Percentiles rank a stretch among this genome's conserved stretches.
Evolutionary conservation across 2,329 filamentous ascomycete genomes (phyloP).

Genomic region (Sporothrix variecibatus): DNA sequence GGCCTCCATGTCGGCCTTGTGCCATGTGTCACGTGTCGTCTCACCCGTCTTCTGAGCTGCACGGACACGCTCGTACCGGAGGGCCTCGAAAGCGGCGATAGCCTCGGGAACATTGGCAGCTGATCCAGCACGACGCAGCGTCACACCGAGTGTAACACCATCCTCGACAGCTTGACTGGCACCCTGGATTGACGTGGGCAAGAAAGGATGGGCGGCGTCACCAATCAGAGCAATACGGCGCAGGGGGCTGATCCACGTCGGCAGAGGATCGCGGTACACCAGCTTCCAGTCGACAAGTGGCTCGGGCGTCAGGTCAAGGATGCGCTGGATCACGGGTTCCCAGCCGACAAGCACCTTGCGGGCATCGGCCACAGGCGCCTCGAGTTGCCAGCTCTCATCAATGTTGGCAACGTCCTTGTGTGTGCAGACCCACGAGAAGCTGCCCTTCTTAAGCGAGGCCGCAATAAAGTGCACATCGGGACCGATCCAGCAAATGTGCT

Average conservation of each 20-base stretch:
- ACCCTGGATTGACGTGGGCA: slow-evolving; percentile 52
- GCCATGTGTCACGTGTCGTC: slow-evolving; percentile 39
- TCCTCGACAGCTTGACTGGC: slow-evolving; percentile 54
- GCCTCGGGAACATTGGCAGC: slow-evolving; percentile 33
- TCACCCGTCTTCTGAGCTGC: slow-evolving; percentile 39
- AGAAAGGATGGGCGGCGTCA: slow-evolving; percentile 53
- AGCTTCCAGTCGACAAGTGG: slow-evolving; percentile 45
- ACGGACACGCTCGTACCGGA: slow-evolving; percentile 38
- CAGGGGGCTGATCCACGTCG: slow-evolving; percentile 45
- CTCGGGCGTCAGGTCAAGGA: slow-evolving; percentile 46
- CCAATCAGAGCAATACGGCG: slow-evolving; percentile 49
- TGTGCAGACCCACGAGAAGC: slow-evolving; percentile 58
- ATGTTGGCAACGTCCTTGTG: slow-evolving; percentile 51
- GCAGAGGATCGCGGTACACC: slow-evolving; percentile 47
- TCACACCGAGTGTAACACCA: slow-evolving; percentile 48
- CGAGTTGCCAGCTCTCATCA: slow-evolving; percentile 49
- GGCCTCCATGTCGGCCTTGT: slow-evolving; percentile 37
- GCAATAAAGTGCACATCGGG: slow-evolving; percentile 55
- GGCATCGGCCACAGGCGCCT: slow-evolving; percentile 45
- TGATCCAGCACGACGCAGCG: slow-evolving; percentile 25
- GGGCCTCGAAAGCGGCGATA: slow-evolving; percentile 37
- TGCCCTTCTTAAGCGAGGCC: slow-evolving; percentile 55
- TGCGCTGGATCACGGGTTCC: slow-evolving; percentile 49
- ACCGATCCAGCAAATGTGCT: slow-evolving; percentile 55
- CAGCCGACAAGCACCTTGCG: slow-evolving; percentile 47